Conservation (phyloP, 179 eudicot genomes). For the Actinidia chinensis region DNA sequence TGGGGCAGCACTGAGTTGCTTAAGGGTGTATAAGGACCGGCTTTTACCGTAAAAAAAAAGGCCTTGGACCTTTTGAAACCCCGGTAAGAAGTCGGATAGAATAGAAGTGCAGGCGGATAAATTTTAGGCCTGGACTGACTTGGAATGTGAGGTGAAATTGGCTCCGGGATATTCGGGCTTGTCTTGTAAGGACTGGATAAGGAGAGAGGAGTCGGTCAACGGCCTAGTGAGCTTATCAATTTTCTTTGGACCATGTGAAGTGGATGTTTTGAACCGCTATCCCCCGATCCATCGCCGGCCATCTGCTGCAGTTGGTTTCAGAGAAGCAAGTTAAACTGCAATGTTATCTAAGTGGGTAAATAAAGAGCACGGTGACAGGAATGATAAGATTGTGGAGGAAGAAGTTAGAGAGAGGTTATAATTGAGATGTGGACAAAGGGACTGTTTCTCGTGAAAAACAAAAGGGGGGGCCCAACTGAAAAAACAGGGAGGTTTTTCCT, state of each 20-base stretch:
- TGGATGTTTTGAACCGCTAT: conserved; percentile 5
- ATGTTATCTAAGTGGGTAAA: conserved; percentile 15
- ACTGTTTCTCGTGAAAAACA: no score
- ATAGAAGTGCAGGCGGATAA: conserved; percentile 27
- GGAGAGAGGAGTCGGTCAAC: neutral
- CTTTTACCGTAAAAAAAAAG: conserved; percentile 21
- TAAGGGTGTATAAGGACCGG: conserved; percentile 28
- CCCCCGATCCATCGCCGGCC: conserved; percentile 35
- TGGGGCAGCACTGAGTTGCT: neutral
- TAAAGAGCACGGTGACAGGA: neutral
- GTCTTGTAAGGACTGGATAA: conserved; percentile 26
- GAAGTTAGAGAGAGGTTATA: no score
- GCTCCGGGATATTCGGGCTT: conserved; percentile 28
- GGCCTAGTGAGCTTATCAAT: conserved; percentile 9
- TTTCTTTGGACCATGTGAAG: conserved; percentile 14
- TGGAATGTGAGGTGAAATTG: conserved; percentile 26
- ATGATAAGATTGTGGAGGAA: no score
- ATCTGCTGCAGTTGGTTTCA: conserved; percentile 16
- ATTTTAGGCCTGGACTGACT: conserved; percentile 8
- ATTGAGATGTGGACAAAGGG: no score
- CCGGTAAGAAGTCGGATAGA: conserved; percentile 16
- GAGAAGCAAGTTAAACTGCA: conserved; percentile 28
- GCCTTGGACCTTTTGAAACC: conserved; percentile 20
- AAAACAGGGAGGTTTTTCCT: no score
- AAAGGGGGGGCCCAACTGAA: no score